Base-by-base conservation (phyloP, 805 yeast genomes). In the Tetrapisispora namnaoensis region DNA sequence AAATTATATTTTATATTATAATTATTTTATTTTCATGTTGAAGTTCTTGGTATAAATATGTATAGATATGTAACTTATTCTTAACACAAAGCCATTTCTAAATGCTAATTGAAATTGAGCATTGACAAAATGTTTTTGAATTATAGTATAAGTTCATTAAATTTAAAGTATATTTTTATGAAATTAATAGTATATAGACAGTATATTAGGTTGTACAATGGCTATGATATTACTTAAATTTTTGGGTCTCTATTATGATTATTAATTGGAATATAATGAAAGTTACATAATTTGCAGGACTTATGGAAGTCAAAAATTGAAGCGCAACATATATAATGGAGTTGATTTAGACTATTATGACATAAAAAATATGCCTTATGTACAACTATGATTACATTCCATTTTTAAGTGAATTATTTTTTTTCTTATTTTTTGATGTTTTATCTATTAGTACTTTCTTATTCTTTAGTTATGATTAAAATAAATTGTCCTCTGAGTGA, bases 1-100 rank as follows among this genome's bases (percentile, higher is more conserved):
- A 32, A 39, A 41, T 48, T 34, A 44, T 44, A 41, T 35, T 38
- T 36, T 41, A 45, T 44, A 45, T 45, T 42, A 20, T 20, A 42
- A 10, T 41, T 37, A 36, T 37, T 37, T 34, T 21, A 20, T 28
- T 27, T 8, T 24, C 28, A 24, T 8, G 8, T 24, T 24, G 28
- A 24, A 24, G 28, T 24, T 24, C 8, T 24, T 36, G 17, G 11
- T 36, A 9, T 36, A 11, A 36, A n/a, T n/a, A n/a, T n/a, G n/a
- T n/a, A n/a, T n/a, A n/a, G n/a, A n/a, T n/a, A n/a, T n/a, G n/a
- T n/a, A n/a, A n/a, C n/a, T n/a, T n/a, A n/a, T n/a, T n/a, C n/a
- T n/a, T n/a, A n/a, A n/a, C n/a, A 28, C 32, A 28, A 28, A 28
- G 32, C 7, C 32, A n/a, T n/a, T n/a, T n/a, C n/a, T n/a, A n/a